Conservation (phyloP, 768 basidiomycete species). For the Guyanaporus albipodus region DNA sequence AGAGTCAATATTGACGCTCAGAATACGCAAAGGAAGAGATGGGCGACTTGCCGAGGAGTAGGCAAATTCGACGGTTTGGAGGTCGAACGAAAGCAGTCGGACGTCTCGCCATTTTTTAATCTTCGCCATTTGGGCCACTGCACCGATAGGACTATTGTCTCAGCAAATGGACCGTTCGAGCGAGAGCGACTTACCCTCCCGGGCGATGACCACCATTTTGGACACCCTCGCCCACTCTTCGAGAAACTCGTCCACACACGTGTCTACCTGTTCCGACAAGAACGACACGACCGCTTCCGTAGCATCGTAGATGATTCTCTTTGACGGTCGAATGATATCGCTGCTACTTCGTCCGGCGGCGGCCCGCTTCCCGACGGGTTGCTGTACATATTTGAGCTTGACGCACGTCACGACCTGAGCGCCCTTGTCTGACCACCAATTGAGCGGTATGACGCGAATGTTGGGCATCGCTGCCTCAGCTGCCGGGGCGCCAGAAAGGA, state of each 20-base stretch:
- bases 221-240: slow-evolving; percentile 92
- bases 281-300: slow-evolving; percentile 87
- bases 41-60: slow-evolving; percentile 54
- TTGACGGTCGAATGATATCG: slow-evolving; percentile 73
- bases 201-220: slow-evolving; percentile 91
- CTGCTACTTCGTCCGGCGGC: slow-evolving; percentile 47
- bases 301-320: slow-evolving; percentile 87
- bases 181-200: slow-evolving; percentile 59
- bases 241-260: slow-evolving; percentile 85
- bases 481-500: slow-evolving; percentile 78
- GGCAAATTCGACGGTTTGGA: slow-evolving; percentile 88
- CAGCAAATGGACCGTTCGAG: neutral
- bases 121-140: slow-evolving; percentile 83
- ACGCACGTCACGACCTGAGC: slow-evolving; percentile 86
- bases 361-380: slow-evolving; percentile 69
- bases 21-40: neutral
- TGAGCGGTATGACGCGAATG: slow-evolving; percentile 81
- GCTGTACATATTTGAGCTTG: slow-evolving; percentile 86
- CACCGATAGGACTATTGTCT: neutral
- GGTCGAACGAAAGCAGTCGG: slow-evolving; percentile 81
- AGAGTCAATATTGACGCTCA: neutral
- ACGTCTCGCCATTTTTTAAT: slow-evolving; percentile 70
- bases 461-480: slow-evolving; percentile 92
- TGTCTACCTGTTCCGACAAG: slow-evolving; percentile 79
- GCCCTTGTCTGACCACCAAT: slow-evolving; percentile 87